Conservation (phyloP, 2,329 filamentous ascomycete species). For the Chaetomium strumarium region DNA sequence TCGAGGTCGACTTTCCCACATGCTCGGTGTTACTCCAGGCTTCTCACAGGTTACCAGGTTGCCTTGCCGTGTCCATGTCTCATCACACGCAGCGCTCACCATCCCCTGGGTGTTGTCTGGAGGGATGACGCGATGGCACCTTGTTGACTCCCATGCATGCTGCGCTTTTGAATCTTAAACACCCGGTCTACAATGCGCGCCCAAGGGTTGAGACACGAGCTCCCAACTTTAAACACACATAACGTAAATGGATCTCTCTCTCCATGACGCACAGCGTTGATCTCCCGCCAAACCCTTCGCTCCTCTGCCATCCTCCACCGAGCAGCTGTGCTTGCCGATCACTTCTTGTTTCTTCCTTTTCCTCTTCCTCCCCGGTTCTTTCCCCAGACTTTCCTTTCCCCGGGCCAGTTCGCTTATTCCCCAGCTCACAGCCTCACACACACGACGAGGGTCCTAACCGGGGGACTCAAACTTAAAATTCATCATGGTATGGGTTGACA, state of each 20-base stretch:
- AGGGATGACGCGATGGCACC: not conserved
- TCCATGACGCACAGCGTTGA: slow-evolving; percentile 9
- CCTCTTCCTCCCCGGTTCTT: not conserved
- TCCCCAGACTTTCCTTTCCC: not conserved
- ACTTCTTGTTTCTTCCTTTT: slow-evolving; percentile 3
- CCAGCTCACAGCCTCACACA: not conserved
- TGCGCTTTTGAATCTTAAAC: not conserved
- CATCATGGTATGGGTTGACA: slow-evolving; percentile 45
- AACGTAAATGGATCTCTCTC: slow-evolving; percentile 3
- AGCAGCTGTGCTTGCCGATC: slow-evolving; percentile 18
- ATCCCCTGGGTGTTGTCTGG: not conserved
- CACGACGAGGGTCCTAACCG: too few relatives aligned
- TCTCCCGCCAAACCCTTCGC: slow-evolving; percentile 15
- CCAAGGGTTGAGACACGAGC: not conserved
- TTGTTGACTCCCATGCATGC: not conserved
- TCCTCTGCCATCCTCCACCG: slow-evolving; percentile 9
- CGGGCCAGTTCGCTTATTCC: not conserved
- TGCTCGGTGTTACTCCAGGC: not conserved
- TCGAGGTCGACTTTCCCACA: not conserved
- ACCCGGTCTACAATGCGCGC: not conserved
- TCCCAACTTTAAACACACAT: not conserved
- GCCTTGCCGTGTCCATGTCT: not conserved
- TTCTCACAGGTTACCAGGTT: not conserved
- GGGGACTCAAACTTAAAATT: not conserved
- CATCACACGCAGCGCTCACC: slow-evolving; percentile 4